These are phyloP conservation scores for Raddia guianensis DNA, from an alignment of 176 grass and related monocot species.

Conservation along the genomic window DNA sequence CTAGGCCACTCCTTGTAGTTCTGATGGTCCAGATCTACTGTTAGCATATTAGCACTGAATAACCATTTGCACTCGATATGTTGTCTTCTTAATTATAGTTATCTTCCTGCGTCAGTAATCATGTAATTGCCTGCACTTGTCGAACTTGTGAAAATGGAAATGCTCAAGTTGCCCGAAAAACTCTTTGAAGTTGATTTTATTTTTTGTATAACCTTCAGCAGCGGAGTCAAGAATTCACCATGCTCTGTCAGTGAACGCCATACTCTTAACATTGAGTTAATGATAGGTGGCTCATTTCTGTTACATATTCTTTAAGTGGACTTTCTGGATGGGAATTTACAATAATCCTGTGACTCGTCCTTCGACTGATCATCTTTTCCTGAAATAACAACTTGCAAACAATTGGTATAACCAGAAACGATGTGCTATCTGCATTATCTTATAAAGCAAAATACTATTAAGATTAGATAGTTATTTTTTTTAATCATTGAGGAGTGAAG, in stretches of 20 bases:
- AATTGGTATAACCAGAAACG: neutral
- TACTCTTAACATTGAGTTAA: neutral
- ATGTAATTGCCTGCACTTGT: neutral
- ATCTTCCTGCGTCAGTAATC: neutral
- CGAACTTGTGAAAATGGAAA: neutral
- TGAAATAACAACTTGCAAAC: neutral
- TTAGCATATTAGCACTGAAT: too few relatives aligned
- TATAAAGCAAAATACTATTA: neutral
- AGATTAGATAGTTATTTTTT: neutral
- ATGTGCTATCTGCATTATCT: neutral
- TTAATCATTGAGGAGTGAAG: conserved; percentile 2
- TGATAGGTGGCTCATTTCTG: neutral
- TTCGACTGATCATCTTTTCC: neutral
- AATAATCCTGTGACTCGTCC: neutral
- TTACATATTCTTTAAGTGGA: neutral
- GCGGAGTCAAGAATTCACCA: neutral
- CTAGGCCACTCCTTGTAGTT: too few relatives aligned
- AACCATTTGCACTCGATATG: too few relatives aligned
- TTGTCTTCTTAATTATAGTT: neutral
- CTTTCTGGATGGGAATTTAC: neutral
- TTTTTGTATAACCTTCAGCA: neutral
- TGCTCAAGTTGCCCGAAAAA: neutral
- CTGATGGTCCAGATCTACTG: too few relatives aligned
- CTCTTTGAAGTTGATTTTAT: neutral
- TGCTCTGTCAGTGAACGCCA: neutral